Base-by-base conservation (phyloP, 768 basidiomycete species). In the Albatrellus ellisii region DNA sequence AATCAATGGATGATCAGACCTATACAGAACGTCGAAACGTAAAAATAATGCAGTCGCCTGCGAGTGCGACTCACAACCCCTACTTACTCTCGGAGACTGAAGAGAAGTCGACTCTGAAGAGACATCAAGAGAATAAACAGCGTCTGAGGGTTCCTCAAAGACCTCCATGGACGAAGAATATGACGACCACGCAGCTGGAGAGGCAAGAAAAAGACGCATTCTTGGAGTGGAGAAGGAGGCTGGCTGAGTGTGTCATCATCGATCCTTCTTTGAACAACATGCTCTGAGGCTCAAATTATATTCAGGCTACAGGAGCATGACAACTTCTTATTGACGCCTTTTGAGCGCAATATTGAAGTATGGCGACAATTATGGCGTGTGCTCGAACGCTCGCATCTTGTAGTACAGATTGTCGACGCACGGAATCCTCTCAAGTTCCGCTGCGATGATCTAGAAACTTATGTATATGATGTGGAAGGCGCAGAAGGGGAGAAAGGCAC, bases 281-380 rank as follows among this genome's bases (percentile, higher is more conserved):
- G 7, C 22, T n/a, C n/a, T n/a, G 9, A 11, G 27, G 15, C 28
- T 14, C 14, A 10, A 18, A 15, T 1, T 6, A 14, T 14, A 11
- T 26, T 4, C 29, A 95, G 91, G 44, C 66, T 97, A 10, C 89
- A 94, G 56, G 90, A 95, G 53, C 68, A 73, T 46, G 83, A 94
- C 43, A 73, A 77, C 29, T 74, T 98, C 22, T 71, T 97, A n/a
- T 67, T 97, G 1, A 94, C 92, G 0, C 94, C 91, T 4, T 99
- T 95, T 54, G 95, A 99, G 57, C 82, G 91, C 37, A 99, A 98
- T 56, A 63, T 99, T 25, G 92, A 98, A 67, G 95, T 99, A 10
- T 98, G 95, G 94, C 69, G 95, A 32, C 95, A 99, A 55, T 72
- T 99, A 6, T 99, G 95, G 95, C 72, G 95, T 39, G 95, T 98